Percentiles rank a stretch among this genome's conserved stretches.
Evolutionary conservation across 352 stramenopile genomes (phyloP).

Genomic region (Phytophthora nicotianae): DNA sequence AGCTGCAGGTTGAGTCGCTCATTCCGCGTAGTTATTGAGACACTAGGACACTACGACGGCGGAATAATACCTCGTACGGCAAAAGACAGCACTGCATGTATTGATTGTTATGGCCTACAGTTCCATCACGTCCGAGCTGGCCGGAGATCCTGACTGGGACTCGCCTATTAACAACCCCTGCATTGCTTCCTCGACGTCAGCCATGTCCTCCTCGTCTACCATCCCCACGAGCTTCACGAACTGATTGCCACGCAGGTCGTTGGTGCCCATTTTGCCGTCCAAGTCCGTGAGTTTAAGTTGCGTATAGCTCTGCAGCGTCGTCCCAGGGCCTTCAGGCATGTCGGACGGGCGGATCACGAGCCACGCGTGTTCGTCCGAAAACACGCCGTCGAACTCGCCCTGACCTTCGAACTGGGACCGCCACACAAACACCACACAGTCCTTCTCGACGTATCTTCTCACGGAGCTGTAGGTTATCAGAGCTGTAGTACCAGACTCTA

Average conservation of each 20-base stretch:
- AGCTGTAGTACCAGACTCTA: neutral
- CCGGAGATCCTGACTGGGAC: neutral
- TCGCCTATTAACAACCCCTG: neutral
- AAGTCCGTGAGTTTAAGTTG: constrained; percentile 3
- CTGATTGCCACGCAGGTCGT: neutral
- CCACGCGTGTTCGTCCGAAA: constrained; percentile 57
- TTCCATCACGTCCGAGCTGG: constrained; percentile 3
- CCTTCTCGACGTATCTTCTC: constrained; percentile 39
- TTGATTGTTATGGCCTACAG: constrained; percentile 11
- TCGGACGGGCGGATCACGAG: constrained; percentile 17
- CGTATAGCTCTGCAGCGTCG: constrained; percentile 8
- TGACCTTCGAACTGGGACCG: constrained; percentile 37
- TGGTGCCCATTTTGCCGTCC: neutral
- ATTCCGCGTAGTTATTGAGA: neutral
- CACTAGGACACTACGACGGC: neutral
- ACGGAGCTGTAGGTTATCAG: constrained; percentile 27
- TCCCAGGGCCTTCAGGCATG: neutral
- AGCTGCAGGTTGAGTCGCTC: neutral
- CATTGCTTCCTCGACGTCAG: constrained; percentile 1
- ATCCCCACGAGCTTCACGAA: constrained; percentile 16
- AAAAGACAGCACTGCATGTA: neutral
- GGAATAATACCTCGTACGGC: constrained; percentile 3
- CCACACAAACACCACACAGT: constrained; percentile 63
- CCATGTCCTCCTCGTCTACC: constrained; percentile 6
- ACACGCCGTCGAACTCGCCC: constrained; percentile 33